Percentiles rank a stretch among this genome's conserved stretches.
These are phyloP conservation scores for Ajuga chamaepitys DNA, from an alignment of 257 asterid species.

Conservation along the genomic window DNA sequence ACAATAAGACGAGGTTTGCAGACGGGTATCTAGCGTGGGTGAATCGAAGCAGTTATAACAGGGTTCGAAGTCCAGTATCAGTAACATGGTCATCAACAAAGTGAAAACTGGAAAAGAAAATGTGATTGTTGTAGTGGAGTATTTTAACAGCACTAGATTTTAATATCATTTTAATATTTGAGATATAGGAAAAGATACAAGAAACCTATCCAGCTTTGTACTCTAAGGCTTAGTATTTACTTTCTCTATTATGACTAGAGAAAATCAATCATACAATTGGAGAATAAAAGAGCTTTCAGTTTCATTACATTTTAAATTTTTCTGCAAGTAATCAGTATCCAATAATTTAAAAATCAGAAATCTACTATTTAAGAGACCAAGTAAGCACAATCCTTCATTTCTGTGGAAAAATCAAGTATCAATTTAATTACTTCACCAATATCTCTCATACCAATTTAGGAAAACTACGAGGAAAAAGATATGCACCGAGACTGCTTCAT, in stretches of 20 bases:
- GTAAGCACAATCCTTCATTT: no score
- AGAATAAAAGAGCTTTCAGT: conserved; percentile 15
- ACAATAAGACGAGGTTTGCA: conserved; percentile 20
- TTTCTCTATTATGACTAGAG: conserved; percentile 1
- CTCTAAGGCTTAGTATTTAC: conserved; percentile 7
- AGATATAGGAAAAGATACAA: conserved; percentile 12
- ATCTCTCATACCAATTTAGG: conserved; percentile 13
- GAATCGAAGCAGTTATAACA: conserved; percentile 31
- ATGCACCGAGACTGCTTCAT: conserved; percentile 25
- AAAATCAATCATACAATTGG: neutral
- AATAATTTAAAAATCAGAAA: no score
- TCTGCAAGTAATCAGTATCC: neutral
- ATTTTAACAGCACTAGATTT: neutral
- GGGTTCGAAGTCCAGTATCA: conserved; percentile 78
- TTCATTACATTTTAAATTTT: no score
- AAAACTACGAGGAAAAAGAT: conserved; percentile 6
- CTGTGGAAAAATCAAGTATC: neutral
- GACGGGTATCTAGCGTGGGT: conserved; percentile 83
- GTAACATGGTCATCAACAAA: conserved; percentile 63
- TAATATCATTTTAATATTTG: conserved; percentile 12
- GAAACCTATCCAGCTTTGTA: conserved; percentile 3
- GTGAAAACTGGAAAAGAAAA: conserved; percentile 11
- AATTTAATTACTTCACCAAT: conserved; percentile 10
- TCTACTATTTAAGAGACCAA: no score
- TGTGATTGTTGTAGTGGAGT: neutral